A percentile compares a stretch with the other conserved stretches of the same genome.
phyloP scores from a whole-genome alignment of 106 monocot genomes.

The Dendrobium catenatum region DNA sequence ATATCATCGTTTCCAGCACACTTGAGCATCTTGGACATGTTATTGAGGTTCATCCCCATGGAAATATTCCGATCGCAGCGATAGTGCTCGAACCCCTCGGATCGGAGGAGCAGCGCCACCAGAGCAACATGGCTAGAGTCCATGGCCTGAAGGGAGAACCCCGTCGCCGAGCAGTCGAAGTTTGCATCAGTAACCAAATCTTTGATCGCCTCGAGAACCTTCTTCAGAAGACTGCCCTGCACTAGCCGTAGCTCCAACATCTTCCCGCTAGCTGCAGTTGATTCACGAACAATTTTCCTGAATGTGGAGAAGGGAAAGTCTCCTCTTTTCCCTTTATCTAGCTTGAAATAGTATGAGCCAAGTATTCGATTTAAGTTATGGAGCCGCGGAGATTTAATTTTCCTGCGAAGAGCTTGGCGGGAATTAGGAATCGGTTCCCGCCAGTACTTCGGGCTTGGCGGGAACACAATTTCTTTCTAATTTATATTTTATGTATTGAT shows the following conservation, averaged over 20 bases:
- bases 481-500: too few relatives aligned
- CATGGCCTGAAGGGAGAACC: conserved; percentile 29
- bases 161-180: conserved; percentile 21
- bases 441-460: background rate
- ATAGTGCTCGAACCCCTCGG: conserved; percentile 32
- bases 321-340: background rate
- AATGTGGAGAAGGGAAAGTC: too few relatives aligned
- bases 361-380: background rate
- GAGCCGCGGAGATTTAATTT: background rate
- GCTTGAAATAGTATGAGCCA: background rate
- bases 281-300: background rate
- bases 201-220: conserved; percentile 26
- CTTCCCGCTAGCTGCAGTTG: background rate
- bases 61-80: conserved; percentile 34
- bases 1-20: conserved; percentile 24
- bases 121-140: conserved; percentile 26
- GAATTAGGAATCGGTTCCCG: background rate
- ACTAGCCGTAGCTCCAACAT: conserved; percentile 29
- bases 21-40: conserved; percentile 31
- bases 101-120: conserved; percentile 26
- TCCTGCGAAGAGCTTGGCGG: background rate
- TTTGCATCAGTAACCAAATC: conserved; percentile 29
- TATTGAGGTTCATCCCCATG: conserved; percentile 37
- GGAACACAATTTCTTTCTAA: too few relatives aligned
- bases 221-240: conserved; percentile 26